Conservation (phyloP, 2,329 filamentous ascomycete genomes). For the Endoconidiophora polonica region DNA sequence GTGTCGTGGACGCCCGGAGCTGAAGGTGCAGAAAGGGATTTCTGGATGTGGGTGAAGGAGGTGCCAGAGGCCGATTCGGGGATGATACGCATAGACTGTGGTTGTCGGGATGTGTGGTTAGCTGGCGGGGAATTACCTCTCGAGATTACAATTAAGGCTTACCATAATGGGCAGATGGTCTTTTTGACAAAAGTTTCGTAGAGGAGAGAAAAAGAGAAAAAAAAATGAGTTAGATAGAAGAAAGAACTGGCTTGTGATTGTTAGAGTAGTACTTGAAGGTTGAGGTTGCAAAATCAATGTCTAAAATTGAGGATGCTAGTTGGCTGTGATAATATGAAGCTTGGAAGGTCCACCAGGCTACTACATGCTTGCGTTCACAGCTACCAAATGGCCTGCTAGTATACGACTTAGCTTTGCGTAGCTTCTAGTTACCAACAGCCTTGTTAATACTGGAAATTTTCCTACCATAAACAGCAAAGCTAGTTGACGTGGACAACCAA, state of each 20-base stretch:
- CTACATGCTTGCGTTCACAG: too few species aligned
- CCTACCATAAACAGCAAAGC: too few species aligned
- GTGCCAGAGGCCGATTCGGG: slow-evolving; percentile 51
- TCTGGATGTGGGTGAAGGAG: slow-evolving; percentile 44
- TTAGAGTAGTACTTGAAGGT: neutral
- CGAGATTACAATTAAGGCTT: neutral
- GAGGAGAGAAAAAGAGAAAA: neutral
- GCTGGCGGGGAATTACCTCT: neutral
- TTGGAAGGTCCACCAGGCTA: too few species aligned
- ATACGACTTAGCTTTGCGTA: too few species aligned
- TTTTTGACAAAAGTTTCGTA: neutral
- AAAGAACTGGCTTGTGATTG: neutral
- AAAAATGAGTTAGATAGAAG: neutral
- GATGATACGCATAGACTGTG: slow-evolving; percentile 75
- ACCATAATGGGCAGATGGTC: slow-evolving; percentile 7
- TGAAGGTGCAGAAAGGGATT: slow-evolving; percentile 61
- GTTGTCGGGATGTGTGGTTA: slow-evolving; percentile 14
- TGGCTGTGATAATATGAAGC: too few species aligned
- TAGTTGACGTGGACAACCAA: too few species aligned
- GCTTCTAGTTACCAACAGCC: too few species aligned
- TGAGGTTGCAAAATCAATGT: neutral
- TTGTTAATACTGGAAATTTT: too few species aligned
- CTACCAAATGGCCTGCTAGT: too few species aligned
- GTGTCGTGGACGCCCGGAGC: slow-evolving; percentile 88
- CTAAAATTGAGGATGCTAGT: neutral